Conservation (phyloP, 2,329 filamentous ascomycete species). For the Hysterium pulicare region DNA sequence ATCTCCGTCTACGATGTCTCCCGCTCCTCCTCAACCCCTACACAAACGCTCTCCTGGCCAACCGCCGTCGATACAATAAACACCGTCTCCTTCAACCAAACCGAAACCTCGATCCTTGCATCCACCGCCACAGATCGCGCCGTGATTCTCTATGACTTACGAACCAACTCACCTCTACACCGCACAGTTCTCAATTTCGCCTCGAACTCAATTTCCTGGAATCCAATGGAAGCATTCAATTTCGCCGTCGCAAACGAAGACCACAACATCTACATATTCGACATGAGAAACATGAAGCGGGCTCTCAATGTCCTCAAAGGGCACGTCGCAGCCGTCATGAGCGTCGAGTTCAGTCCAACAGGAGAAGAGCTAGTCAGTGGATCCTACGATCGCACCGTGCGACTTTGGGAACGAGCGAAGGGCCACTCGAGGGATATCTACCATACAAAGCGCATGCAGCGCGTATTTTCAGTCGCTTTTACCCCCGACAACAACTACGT, state of each 20-base stretch:
- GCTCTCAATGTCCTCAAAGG: conserved; percentile 88
- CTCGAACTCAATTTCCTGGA: conserved; percentile 83
- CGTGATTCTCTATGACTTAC: conserved; percentile 86
- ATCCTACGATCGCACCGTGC: conserved; percentile 82
- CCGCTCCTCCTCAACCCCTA: conserved; percentile 70
- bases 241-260: conserved; percentile 92
- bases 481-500: conserved; percentile 88
- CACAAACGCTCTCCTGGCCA: conserved; percentile 82
- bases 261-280: conserved; percentile 89
- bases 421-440: conserved; percentile 92
- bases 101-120: conserved; percentile 85
- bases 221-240: conserved; percentile 96
- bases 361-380: conserved; percentile 91
- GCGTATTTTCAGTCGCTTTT: conserved; percentile 81
- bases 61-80: conserved; percentile 84
- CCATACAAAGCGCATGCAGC: conserved; percentile 97
- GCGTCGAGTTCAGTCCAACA: conserved; percentile 91
- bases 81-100: conserved; percentile 84
- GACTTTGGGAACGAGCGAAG: conserved; percentile 75
- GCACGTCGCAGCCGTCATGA: conserved; percentile 90
- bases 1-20: conserved; percentile 89
- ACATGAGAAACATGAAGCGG: conserved; percentile 85
- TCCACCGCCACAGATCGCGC: conserved; percentile 82
- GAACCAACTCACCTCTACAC: conserved; percentile 77
- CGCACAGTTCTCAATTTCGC: conserved; percentile 79